Evolutionary conservation across 2,329 filamentous ascomycete species (phyloP).

Genomic region (Ceratocystis smalleyi): DNA sequence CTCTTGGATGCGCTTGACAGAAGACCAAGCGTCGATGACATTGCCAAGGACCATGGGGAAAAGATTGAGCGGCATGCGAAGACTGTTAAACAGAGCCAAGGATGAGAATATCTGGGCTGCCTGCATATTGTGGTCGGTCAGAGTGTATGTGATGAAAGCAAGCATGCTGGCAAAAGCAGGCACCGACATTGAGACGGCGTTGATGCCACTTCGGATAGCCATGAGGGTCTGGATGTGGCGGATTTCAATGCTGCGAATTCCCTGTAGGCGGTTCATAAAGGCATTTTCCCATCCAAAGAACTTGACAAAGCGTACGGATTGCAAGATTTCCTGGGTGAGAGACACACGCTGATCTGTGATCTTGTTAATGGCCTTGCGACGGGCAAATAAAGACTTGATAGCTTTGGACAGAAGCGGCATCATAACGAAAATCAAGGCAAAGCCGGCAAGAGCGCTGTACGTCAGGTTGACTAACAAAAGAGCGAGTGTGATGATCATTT

Average conservation of each 20-base stretch:
- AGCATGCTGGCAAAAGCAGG: constrained; percentile 93
- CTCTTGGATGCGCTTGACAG: constrained; percentile 70
- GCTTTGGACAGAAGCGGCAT: constrained; percentile 63
- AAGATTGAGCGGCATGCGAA: constrained; percentile 79
- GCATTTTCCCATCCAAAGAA: constrained; percentile 90
- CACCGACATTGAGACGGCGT: constrained; percentile 68
- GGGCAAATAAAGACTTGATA: constrained; percentile 59
- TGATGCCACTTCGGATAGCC: constrained; percentile 69
- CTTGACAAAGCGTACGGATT: constrained; percentile 87
- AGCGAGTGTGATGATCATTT: constrained; percentile 61
- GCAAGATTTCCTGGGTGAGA: constrained; percentile 80
- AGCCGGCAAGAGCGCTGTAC: constrained; percentile 80
- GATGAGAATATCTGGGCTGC: constrained; percentile 83
- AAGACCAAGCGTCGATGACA: constrained; percentile 76
- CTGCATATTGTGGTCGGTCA: constrained; percentile 49
- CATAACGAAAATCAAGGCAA: constrained; percentile 62
- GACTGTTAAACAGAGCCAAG: constrained; percentile 78
- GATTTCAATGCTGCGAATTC: constrained; percentile 64
- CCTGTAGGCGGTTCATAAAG: constrained; percentile 61
- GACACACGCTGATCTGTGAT: constrained; percentile 85
- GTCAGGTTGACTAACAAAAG: constrained; percentile 74
- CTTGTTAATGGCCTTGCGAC: constrained; percentile 72
- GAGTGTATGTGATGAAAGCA: constrained; percentile 69
- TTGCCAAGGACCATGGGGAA: constrained; percentile 79
- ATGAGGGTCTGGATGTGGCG: constrained; percentile 69